A percentile compares a stretch with the other conserved stretches of the same genome.
Conservation (phyloP, 768 basidiomycete genomes). For the Suillus placidus region DNA sequence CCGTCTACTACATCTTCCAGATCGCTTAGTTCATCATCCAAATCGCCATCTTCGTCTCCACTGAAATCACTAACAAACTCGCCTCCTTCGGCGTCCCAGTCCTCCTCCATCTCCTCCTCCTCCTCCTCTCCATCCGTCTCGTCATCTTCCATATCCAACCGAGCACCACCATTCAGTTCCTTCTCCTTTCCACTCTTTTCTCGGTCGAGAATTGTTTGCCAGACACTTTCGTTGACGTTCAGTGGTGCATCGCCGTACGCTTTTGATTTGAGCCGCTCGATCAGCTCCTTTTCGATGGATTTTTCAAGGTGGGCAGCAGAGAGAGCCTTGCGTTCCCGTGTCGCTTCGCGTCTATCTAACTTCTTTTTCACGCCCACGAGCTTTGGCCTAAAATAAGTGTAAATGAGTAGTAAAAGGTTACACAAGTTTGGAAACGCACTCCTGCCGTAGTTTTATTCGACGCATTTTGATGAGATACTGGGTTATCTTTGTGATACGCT, state of each 20-base stretch:
- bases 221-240: slow-evolving; percentile 97
- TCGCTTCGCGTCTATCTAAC: slow-evolving; percentile 88
- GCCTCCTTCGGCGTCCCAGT: slow-evolving; percentile 48
- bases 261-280: slow-evolving; percentile 93
- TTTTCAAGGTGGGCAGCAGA: slow-evolving; percentile 94
- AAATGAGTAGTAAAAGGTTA: not conserved
- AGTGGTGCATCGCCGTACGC: slow-evolving; percentile 97
- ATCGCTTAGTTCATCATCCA: slow-evolving; percentile 50
- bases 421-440: slow-evolving; percentile 53
- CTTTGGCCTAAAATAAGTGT: slow-evolving; percentile 65
- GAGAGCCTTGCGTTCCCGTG: slow-evolving; percentile 93
- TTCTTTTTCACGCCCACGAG: slow-evolving; percentile 97
- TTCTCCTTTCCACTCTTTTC: slow-evolving; percentile 57
- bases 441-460: slow-evolving; percentile 79
- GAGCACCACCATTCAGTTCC: slow-evolving; percentile 44
- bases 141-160: slow-evolving; percentile 52
- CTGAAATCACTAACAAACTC: slow-evolving; percentile 63
- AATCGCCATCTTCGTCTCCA: slow-evolving; percentile 51
- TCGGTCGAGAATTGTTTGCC: slow-evolving; percentile 88
- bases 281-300: slow-evolving; percentile 93
- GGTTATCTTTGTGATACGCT: slow-evolving; percentile 97
- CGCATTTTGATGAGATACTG: slow-evolving; percentile 99
- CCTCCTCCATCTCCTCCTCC: slow-evolving; percentile 52
- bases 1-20: slow-evolving; percentile 64
- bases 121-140: slow-evolving; percentile 57